Conservation (phyloP, 305 asterid species). For the Fraxinus velutina region DNA sequence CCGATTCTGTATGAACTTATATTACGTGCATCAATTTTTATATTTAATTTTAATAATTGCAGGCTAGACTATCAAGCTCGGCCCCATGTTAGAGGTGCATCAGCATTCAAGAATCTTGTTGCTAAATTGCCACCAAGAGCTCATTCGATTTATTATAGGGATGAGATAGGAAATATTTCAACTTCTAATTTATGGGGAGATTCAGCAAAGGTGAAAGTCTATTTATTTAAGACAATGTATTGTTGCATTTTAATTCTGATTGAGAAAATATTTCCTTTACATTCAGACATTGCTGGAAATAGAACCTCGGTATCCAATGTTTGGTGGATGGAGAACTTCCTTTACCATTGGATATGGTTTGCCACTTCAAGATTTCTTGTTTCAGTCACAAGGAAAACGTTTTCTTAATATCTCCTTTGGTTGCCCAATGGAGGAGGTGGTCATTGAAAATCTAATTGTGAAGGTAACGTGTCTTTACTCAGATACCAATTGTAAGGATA, state of each 20-base stretch:
- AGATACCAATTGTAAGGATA: constrained; percentile 11
- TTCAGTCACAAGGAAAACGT: constrained; percentile 70
- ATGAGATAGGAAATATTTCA: constrained; percentile 90
- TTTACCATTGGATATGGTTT: constrained; percentile 91
- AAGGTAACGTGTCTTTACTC: constrained; percentile 55
- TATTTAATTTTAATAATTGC: constrained; percentile 29
- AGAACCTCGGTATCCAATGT: constrained; percentile 93
- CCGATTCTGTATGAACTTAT: neutral
- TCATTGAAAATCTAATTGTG: constrained; percentile 70
- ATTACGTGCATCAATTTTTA: neutral
- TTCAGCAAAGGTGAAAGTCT: constrained; percentile 56
- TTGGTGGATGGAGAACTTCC: constrained; percentile 97
- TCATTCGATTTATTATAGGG: constrained; percentile 91
- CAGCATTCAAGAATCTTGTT: constrained; percentile 62
- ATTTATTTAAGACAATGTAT: constrained; percentile 13
- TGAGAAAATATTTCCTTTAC: constrained; percentile 25
- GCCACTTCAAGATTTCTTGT: constrained; percentile 86
- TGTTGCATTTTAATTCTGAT: constrained; percentile 12
- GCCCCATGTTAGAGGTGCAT: constrained; percentile 75
- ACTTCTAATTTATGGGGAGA: constrained; percentile 81
- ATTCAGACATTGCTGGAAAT: constrained; percentile 83
- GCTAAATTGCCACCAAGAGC: constrained; percentile 85
- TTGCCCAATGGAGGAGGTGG: constrained; percentile 72
- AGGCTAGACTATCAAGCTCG: constrained; percentile 81
- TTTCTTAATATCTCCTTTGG: constrained; percentile 70